Base-by-base conservation (phyloP, 2,329 filamentous ascomycete genomes). In the Penicillium polonicum region DNA sequence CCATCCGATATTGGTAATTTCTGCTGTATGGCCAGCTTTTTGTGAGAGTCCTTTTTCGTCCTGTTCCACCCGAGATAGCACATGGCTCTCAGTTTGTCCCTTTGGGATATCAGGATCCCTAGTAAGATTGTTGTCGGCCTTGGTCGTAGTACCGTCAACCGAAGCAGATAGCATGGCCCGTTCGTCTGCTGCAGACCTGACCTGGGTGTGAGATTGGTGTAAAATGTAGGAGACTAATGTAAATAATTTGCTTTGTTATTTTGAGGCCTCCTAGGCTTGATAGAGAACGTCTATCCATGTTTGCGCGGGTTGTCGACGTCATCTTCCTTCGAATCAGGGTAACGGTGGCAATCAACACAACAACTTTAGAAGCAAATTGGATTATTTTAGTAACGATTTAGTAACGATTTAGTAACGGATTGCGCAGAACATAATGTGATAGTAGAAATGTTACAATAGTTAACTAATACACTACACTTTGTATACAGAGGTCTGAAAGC, bases 71-170 rank as follows among this genome's bases (percentile, higher is more conserved):
- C 66, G 64, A 5, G 65, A 60, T n/a, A 69, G 45, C 5, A 63
- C 44, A 60, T 69, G 67, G 43, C 67, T 69, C 9, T 67, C 63
- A 4, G 67, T 69, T 31, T 63, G 62, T 10, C 61, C 65, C 19
- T 60, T 52, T 8, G 55, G 58, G 21, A 23, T 38, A 8, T 41
- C 23, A 10, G 53, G 35, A 19, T 42, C 31, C 13, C 54, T 25
- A 13, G 21, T 23, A 25, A 21, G 10, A 21, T 58, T 35, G 23
- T 35, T 43, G 33, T 52, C 35, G n/a, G 36, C 41, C 17, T 50
- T 46, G 8, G 23, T 52, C 29, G 36, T 48, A n/a, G 9, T 19
- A 43, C 25, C 45, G 15, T 49, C 36, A 36, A 21, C 25, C n/a
- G 41, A 36, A 19, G 35, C 19, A 19, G 19, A 15, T 43, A 21